Evolutionary conservation across 2,329 filamentous ascomycete genomes (phyloP).

Genomic region (Diatrype stigma): DNA sequence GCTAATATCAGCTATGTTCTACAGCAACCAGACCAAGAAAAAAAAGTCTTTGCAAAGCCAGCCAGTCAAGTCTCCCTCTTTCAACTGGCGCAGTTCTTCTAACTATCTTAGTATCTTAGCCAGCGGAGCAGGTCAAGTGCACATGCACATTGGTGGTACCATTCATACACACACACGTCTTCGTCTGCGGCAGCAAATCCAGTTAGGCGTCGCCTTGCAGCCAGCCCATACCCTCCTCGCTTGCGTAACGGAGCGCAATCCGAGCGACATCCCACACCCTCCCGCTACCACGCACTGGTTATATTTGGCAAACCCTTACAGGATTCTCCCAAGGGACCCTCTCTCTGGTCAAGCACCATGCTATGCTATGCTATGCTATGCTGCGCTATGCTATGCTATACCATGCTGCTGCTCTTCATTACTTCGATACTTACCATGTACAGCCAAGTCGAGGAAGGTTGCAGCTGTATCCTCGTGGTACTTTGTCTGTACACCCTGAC

Average conservation of each 20-base stretch:
- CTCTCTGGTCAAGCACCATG: background rate
- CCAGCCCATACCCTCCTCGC: background rate
- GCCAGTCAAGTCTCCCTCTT: no score
- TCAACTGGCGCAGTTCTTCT: no score
- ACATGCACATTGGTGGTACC: background rate
- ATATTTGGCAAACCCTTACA: background rate
- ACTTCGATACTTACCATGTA: background rate
- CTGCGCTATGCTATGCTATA: no score
- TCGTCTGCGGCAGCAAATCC: background rate
- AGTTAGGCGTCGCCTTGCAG: background rate
- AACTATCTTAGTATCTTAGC: no score
- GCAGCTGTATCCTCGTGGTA: conserved; percentile 16
- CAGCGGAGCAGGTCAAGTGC: no score
- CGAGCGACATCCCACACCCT: background rate
- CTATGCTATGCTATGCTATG: no score
- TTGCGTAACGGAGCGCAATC: background rate
- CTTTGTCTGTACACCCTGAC: conserved; percentile 11
- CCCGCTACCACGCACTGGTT: background rate
- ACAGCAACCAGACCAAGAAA: no score
- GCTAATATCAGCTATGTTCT: no score
- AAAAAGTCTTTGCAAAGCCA: no score
- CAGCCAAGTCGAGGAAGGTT: conserved; percentile 10
- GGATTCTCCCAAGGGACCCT: background rate
- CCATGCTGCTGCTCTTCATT: background rate
- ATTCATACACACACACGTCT: background rate